Conservation (phyloP, 768 basidiomycete genomes). For the Mycena rebaudengoi region DNA sequence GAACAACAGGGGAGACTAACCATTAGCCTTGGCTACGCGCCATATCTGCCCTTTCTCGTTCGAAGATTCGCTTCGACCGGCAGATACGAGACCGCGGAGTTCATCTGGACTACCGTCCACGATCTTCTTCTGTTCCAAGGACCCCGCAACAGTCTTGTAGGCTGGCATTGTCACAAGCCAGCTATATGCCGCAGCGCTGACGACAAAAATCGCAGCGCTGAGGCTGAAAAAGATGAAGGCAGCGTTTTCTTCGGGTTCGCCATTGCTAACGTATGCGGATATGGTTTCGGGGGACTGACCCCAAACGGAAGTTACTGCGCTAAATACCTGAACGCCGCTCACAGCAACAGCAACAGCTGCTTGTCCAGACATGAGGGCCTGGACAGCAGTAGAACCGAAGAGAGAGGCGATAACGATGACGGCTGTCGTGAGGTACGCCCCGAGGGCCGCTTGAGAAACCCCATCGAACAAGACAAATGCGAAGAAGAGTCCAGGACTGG, state of each 20-base stretch:
- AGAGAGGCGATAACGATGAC: conserved; percentile 83
- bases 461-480: conserved; percentile 71
- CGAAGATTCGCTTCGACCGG: conserved; percentile 32
- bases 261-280: conserved; percentile 41
- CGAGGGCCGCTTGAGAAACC: conserved; percentile 64
- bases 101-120: conserved; percentile 38
- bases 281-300: conserved; percentile 43
- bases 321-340: conserved; percentile 77
- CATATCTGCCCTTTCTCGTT: conserved; percentile 54
- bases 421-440: conserved; percentile 81
- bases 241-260: conserved; percentile 68
- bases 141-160: conserved; percentile 64
- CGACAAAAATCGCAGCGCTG: conserved; percentile 70
- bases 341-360: conserved; percentile 86
- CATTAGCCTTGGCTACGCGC: conserved; percentile 69
- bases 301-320: conserved; percentile 66
- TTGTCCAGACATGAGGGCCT: conserved; percentile 84
- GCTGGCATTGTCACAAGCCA: conserved; percentile 67
- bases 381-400: conserved; percentile 77
- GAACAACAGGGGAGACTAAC: background rate
- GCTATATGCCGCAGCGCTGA: conserved; percentile 59
- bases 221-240: conserved; percentile 80
- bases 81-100: conserved; percentile 47
- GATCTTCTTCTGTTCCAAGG: conserved; percentile 48
- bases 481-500: conserved; percentile 66